These are phyloP conservation scores for Harringtonia aguacate DNA, from an alignment of 2,329 filamentous ascomycete species.

Conservation along the genomic window DNA sequence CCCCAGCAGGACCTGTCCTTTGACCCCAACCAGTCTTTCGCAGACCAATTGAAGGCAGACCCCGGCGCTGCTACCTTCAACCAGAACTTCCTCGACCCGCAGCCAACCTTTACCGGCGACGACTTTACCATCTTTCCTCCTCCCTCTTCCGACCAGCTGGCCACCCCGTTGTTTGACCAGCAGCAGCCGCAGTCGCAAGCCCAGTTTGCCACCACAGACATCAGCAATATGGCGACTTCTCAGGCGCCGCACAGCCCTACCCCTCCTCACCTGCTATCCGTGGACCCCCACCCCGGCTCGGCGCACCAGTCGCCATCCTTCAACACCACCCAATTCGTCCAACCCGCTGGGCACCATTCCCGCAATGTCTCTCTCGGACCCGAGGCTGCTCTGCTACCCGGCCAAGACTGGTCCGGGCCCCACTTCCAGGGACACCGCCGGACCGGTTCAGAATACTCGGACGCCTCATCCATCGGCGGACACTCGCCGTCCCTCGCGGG, in stretches of 20 bases:
- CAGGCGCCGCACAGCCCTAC: slow-evolving; percentile 46
- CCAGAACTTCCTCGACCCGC: slow-evolving; percentile 35
- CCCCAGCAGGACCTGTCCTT: slow-evolving; percentile 26
- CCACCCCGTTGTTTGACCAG: slow-evolving; percentile 49
- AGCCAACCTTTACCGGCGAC: slow-evolving; percentile 31
- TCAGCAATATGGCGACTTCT: slow-evolving; percentile 43
- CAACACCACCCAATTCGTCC: slow-evolving; percentile 44
- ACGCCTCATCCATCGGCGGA: slow-evolving; percentile 74
- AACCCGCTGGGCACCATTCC: slow-evolving; percentile 34
- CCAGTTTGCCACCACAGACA: slow-evolving; percentile 32
- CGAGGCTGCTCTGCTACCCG: slow-evolving; percentile 43
- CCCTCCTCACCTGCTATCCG: slow-evolving; percentile 41
- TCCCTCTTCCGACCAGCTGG: slow-evolving; percentile 46
- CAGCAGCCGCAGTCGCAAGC: slow-evolving; percentile 30
- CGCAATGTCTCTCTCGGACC: slow-evolving; percentile 47
- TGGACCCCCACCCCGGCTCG: slow-evolving; percentile 29
- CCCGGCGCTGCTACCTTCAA: slow-evolving; percentile 6
- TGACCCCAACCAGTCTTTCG: slow-evolving; percentile 31
- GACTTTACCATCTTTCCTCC: slow-evolving; percentile 58
- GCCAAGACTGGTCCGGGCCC: slow-evolving; percentile 42
- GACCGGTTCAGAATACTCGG: slow-evolving; percentile 82
- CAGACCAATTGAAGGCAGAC: slow-evolving; percentile 29
- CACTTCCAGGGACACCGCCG: slow-evolving; percentile 76
- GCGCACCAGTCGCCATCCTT: slow-evolving; percentile 47
- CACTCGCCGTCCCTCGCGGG: slow-evolving; percentile 68